A percentile compares a stretch with the other conserved stretches of the same genome.
These are phyloP conservation scores for Apiotrichum sp. DNA, from an alignment of 1,284 basidiomycete species.

Conservation along the genomic window DNA sequence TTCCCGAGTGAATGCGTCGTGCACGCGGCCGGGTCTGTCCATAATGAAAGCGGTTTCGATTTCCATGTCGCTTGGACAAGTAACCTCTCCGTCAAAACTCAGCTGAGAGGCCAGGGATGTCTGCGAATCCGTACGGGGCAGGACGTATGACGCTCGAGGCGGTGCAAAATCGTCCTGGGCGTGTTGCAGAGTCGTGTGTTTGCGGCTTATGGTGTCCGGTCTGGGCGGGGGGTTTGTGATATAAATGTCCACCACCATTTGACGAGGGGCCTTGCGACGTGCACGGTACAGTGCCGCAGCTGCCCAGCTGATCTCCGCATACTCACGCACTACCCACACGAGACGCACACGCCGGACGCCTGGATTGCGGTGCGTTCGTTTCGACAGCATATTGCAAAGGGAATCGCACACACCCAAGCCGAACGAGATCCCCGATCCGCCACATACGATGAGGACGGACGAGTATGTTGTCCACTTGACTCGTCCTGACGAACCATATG, in stretches of 20 bases:
- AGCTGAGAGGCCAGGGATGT: no score
- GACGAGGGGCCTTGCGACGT: conserved; percentile 56
- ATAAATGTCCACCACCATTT: conserved; percentile 70
- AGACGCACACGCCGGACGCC: conserved; percentile 59
- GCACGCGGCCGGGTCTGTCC: conserved; percentile 23
- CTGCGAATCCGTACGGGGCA: no score
- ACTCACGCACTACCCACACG: conserved; percentile 78
- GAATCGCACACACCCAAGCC: conserved; percentile 67
- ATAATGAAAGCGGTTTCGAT: background rate
- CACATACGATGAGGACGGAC: conserved; percentile 64
- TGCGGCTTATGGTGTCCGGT: background rate
- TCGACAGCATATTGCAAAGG: conserved; percentile 58
- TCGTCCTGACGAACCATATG: conserved; percentile 67
- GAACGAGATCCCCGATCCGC: conserved; percentile 74
- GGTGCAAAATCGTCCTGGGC: conserved; percentile 44
- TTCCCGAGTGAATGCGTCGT: conserved; percentile 36
- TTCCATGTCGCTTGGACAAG: background rate
- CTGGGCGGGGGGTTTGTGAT: conserved; percentile 55
- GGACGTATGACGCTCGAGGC: no score
- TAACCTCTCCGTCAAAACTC: no score
- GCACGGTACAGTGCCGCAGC: conserved; percentile 64
- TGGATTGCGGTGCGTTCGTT: conserved; percentile 47
- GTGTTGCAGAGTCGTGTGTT: conserved; percentile 42
- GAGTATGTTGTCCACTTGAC: conserved; percentile 62
- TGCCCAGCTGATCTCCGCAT: conserved; percentile 77